Base-by-base conservation (phyloP, 768 basidiomycete genomes). In the Pulveroboletus sp. region DNA sequence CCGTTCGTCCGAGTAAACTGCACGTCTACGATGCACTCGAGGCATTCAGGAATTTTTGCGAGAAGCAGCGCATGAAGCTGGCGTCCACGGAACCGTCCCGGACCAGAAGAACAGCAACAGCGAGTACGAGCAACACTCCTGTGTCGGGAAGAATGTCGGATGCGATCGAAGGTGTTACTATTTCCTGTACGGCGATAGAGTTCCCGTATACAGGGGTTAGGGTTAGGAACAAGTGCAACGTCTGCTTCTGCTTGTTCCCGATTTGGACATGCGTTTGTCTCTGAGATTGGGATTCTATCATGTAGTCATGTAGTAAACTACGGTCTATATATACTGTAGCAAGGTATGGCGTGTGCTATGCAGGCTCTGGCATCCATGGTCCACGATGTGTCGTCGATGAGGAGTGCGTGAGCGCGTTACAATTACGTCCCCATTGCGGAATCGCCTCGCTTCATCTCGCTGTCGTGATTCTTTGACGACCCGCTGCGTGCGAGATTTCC, bases 1-100 rank as follows among this genome's bases (percentile, higher is more conserved):
- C 67, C 5, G 81, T 85, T 36, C 74, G 78, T 27, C 77, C 78
- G 1, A 78, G 74, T 47, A 86, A 81, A 55, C 59, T 58, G 9
- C 69, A 80, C 51, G 66, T 85, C 26, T 58, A 66, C 8, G 82
- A 82, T 6, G 83, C 75, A 1, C 64, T 86, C 27, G 73, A 76
- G 14, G 62, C 69, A 0, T 59, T 85, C 3, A 69, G 69, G 12
- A 57, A 69, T 0, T 84, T 85, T 57, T 75, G 74, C 46, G 77
- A 77, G 53, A 50, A 63, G 5, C 82, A 86, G 56, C 61, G 71
- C 8, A 1, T 11, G 33, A 78, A 75, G 58, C 75, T 72, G 48
- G 60, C 37, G 11, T 11, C 45, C 2, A 43, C 56, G 14, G 59
- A 33, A 43, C 57, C 58, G 30, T 3, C 39, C 14, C 45, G 37